These are phyloP conservation scores for Phytophthora litchii DNA, from an alignment of 352 stramenopile species.

Conservation along the genomic window DNA sequence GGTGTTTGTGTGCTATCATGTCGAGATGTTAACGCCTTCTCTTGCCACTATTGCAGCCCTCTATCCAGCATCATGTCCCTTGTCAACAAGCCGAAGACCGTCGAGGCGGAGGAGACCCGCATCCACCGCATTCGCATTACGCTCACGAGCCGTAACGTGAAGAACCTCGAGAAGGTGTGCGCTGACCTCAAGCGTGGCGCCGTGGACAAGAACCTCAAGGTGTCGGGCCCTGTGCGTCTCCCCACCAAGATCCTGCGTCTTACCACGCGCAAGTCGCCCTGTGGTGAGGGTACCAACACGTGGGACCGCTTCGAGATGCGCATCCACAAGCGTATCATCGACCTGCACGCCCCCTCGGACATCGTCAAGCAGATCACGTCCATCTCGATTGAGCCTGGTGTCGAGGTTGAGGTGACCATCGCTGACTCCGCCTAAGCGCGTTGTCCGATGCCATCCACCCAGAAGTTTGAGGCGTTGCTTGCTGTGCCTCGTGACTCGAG, in stretches of 20 bases:
- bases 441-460: constrained; percentile 8
- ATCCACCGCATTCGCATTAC: constrained; percentile 99
- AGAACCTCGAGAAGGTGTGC: constrained; percentile 99
- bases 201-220: constrained; percentile 99
- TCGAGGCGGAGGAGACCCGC: constrained; percentile 84
- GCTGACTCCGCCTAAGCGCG: constrained; percentile 88
- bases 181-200: constrained; percentile 97
- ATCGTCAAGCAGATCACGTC: constrained; percentile 99
- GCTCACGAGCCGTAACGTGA: constrained; percentile 98
- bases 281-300: constrained; percentile 98
- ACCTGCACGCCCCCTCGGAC: constrained; percentile 98
- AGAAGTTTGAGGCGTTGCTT: constrained; percentile 13
- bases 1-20: background rate
- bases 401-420: constrained; percentile 99
- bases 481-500: constrained; percentile 13
- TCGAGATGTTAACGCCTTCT: constrained; percentile 18
- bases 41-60: constrained; percentile 51
- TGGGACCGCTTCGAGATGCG: constrained; percentile 99
- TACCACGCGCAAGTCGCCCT: constrained; percentile 99
- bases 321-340: constrained; percentile 99
- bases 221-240: constrained; percentile 97
- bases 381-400: constrained; percentile 99
- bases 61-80: constrained; percentile 88
- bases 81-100: constrained; percentile 87
- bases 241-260: constrained; percentile 99